Percentiles rank a stretch among this genome's conserved stretches.
phyloP scores from a whole-genome alignment of 495 filamentous ascomycete species.

The Aspergillus campestris region DNA sequence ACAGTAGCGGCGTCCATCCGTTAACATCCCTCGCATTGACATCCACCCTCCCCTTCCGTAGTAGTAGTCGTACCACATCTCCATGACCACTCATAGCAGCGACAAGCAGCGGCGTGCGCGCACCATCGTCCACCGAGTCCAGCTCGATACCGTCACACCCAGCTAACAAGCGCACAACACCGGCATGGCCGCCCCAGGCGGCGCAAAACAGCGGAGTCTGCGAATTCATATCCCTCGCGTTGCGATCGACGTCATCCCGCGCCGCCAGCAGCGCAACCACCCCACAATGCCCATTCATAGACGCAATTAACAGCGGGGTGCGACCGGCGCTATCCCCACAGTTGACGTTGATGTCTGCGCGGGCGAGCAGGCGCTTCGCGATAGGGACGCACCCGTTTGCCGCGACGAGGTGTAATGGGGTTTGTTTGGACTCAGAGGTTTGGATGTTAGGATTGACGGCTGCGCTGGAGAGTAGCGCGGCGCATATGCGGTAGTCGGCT shows the following conservation, averaged over 20 bases:
- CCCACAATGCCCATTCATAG: conserved; percentile 4
- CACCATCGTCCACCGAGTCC: neutral
- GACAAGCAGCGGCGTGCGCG: neutral
- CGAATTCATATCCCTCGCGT: neutral
- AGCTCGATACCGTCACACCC: neutral
- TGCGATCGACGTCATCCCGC: neutral
- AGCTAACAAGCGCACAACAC: too few relatives aligned
- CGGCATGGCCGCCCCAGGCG: too few relatives aligned
- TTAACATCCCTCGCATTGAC: neutral
- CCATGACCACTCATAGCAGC: neutral
- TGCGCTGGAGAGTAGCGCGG: too few relatives aligned
- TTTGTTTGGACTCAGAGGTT: too few relatives aligned
- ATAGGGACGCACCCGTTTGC: too few relatives aligned
- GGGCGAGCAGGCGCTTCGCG: too few relatives aligned
- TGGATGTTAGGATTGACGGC: too few relatives aligned
- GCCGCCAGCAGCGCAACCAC: conserved; percentile 7
- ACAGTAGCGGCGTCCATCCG: conserved; percentile 1
- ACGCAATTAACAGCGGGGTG: conserved; percentile 9
- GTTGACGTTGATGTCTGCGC: neutral
- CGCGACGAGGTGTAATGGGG: too few relatives aligned
- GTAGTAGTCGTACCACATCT: neutral
- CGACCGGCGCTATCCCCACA: neutral
- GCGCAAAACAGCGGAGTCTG: neutral
- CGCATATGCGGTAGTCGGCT: too few relatives aligned
- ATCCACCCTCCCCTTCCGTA: neutral